A percentile compares a stretch with the other conserved stretches of the same genome.
Evolutionary conservation across 2,329 filamentous ascomycete genomes (phyloP).

Genomic region (Monosporascus cannonballus): DNA sequence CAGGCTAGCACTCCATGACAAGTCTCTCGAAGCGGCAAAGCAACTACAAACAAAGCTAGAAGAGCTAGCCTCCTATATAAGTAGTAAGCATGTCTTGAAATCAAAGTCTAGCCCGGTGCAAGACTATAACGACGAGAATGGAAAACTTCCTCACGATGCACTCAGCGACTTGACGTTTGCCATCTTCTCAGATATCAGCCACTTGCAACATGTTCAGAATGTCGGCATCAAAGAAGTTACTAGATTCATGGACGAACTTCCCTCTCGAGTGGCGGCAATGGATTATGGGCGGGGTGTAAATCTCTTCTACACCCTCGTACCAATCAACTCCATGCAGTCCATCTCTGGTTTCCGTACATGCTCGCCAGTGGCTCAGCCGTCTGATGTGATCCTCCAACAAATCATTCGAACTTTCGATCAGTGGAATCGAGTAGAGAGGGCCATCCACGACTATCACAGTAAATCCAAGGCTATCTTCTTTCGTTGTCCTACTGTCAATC

Average conservation of each 20-base stretch:
- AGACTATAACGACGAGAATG: not conserved
- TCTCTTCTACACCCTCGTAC: not conserved
- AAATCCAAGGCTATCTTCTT: not conserved
- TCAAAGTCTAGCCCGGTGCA: not conserved
- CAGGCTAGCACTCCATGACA: not conserved
- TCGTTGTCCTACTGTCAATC: not conserved
- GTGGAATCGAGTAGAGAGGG: not conserved
- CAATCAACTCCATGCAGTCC: not conserved
- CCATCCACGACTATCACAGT: not conserved
- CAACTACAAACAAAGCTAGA: not conserved
- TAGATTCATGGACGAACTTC: not conserved
- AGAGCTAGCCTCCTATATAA: not conserved
- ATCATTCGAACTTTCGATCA: slow-evolving; percentile 1
- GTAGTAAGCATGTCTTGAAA: not conserved
- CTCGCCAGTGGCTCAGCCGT: not conserved
- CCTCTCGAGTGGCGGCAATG: not conserved
- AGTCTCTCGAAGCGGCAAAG: not conserved
- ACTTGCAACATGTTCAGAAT: not conserved
- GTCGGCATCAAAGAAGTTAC: not conserved
- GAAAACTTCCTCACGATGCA: not conserved
- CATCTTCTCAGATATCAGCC: slow-evolving; percentile 1
- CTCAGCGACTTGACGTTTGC: not conserved
- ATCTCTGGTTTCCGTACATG: not conserved
- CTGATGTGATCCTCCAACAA: not conserved
- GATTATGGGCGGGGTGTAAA: not conserved